Base-by-base conservation (phyloP, 257 asterid species). In the Solanum pennellii region DNA sequence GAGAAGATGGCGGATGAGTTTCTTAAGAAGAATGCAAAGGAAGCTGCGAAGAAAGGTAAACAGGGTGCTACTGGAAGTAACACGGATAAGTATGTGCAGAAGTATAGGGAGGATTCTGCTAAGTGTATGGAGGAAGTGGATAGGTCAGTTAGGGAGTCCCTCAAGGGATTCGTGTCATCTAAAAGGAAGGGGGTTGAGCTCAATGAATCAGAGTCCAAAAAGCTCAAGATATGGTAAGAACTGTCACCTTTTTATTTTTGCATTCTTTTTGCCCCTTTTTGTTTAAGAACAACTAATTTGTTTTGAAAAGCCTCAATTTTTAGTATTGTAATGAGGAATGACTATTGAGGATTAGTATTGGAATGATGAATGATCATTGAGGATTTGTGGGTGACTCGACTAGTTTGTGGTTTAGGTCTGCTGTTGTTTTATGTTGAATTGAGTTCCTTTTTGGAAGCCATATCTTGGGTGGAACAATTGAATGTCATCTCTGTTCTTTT, bases 1-100 rank as follows among this genome's bases (percentile, higher is more conserved):
- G 99, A 94, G 94, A 97, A 93, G 92, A 85, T 91, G 92, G 99
- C 98, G 12, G 99, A 95, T 91, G 98, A 94, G 15, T 97, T 86
- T 87, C 90, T 95, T 8, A 95, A 92, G 91, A 95, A 94, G 91
- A 94, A 92, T 92, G 76, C 91, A 2, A 95, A 97, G 90, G 98
- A 95, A 88, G 66, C 76, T 33, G 89, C 86, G 72, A 94, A 91
- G 90, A 92, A 91, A 84, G 97, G 94, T 25, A 89, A 88, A 25
- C 92, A 94, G 72, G 93, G 91, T 33, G 93, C 88, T 56, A 88
- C 89, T 35, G 87, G 88, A 60, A 71, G 76, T 75, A 73, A 72
- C 56, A 72, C 98, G 37, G 98, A 94, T 62, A 94, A 92, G 92
- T 97, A 97, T 89, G 98, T 95, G 77, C 95, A 93, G 9, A 97